phyloP scores from a whole-genome alignment of 805 yeast species.

The Candida morakotiae region DNA sequence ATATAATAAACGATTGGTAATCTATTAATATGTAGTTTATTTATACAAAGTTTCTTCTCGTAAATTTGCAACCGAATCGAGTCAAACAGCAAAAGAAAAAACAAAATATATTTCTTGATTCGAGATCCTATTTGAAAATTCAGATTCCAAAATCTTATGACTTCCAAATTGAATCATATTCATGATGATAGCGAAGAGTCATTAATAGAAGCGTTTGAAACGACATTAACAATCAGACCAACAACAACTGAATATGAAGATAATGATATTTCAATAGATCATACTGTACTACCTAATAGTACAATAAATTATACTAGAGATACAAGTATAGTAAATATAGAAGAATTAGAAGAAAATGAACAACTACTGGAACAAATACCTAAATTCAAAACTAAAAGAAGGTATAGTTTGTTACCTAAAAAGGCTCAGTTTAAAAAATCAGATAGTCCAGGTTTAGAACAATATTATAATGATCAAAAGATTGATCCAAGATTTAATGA shows the following conservation, averaged over 20 bases:
- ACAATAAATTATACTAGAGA: slow-evolving; percentile 25
- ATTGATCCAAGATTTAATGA: slow-evolving; percentile 20
- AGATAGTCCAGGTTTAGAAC: slow-evolving; percentile 14
- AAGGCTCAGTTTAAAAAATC: slow-evolving; percentile 15
- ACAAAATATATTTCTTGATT: not conserved
- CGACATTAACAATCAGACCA: slow-evolving; percentile 39
- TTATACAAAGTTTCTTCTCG: too few relatives aligned
- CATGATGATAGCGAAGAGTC: slow-evolving; percentile 31
- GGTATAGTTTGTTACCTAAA: slow-evolving; percentile 25
- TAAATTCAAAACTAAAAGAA: slow-evolving; percentile 30
- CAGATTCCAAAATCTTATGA: not conserved
- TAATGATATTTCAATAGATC: slow-evolving; percentile 34
- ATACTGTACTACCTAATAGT: slow-evolving; percentile 27
- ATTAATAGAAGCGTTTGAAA: slow-evolving; percentile 40
- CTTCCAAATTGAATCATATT: slow-evolving; percentile 5
- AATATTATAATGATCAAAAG: slow-evolving; percentile 10
- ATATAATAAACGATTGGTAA: too few relatives aligned
- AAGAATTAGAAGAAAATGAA: slow-evolving; percentile 34
- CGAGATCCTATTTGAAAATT: not conserved
- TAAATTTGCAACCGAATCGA: not conserved
- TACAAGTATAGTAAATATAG: slow-evolving; percentile 29
- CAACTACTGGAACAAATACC: slow-evolving; percentile 31
- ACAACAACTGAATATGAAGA: slow-evolving; percentile 32
- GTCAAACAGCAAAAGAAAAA: not conserved
- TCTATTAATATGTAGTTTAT: too few relatives aligned